These are phyloP conservation scores for Brachypodium distachyon DNA, from an alignment of 202 grass and related monocot genomes.

Conservation along the genomic window DNA sequence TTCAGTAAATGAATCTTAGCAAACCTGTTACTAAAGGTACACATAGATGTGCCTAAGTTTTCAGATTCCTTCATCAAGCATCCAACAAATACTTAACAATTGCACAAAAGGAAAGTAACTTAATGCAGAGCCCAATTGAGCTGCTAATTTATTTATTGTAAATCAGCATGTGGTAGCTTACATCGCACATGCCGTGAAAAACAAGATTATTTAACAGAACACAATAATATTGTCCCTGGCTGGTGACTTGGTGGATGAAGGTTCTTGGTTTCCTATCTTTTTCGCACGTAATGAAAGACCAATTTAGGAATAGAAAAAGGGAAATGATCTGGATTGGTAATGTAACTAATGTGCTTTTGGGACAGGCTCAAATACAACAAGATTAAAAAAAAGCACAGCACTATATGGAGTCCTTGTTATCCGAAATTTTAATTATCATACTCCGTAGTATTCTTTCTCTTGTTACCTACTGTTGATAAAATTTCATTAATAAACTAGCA, in stretches of 20 bases:
- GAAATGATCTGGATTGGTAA: background rate
- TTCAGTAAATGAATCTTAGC: background rate
- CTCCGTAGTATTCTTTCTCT: background rate
- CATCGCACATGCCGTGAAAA: background rate
- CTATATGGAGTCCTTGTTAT: background rate
- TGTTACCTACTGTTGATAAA: background rate
- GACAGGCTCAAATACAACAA: background rate
- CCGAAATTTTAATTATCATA: background rate
- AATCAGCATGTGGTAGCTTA: background rate
- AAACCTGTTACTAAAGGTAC: background rate
- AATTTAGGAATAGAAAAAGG: background rate
- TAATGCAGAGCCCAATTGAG: background rate
- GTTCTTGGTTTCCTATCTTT: background rate
- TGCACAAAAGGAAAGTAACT: background rate
- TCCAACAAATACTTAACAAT: background rate
- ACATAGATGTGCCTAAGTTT: background rate
- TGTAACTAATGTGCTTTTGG: background rate
- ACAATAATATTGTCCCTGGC: background rate
- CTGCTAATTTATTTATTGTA: background rate
- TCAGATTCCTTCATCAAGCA: background rate
- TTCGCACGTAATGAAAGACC: background rate
- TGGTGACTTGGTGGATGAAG: background rate
- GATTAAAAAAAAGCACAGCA: background rate
- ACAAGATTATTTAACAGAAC: background rate
- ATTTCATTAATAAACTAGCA: background rate